Evolutionary conservation across 441 rosid species (phyloP).

Genomic region (Gossypium davidsonii): DNA sequence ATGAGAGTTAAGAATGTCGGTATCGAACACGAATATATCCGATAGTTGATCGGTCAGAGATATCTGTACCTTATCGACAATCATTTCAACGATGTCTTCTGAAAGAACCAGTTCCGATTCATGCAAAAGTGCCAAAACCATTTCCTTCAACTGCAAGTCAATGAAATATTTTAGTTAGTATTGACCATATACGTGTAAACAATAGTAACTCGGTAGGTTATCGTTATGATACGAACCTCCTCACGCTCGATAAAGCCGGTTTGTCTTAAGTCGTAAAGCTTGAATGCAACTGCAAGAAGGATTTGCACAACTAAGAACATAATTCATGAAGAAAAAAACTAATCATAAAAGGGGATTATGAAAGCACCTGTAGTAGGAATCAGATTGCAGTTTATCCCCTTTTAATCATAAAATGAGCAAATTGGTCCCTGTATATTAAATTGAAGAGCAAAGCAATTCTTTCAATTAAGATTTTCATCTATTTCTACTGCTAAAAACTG

Average conservation of each 20-base stretch:
- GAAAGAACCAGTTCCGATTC: conserved; percentile 72
- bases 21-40: not conserved
- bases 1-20: not conserved
- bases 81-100: conserved; percentile 56
- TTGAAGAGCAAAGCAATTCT: too few species aligned
- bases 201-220: not conserved
- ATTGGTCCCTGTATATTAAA: too few species aligned
- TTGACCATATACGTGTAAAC: not conserved
- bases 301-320: not conserved
- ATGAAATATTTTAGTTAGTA: not conserved
- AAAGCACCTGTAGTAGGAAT: too few species aligned
- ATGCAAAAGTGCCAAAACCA: conserved; percentile 80
- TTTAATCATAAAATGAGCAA: too few species aligned
- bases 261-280: conserved; percentile 67
- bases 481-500: too few species aligned
- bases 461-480: too few species aligned
- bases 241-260: conserved; percentile 84
- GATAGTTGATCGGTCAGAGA: not conserved
- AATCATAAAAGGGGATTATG: too few species aligned
- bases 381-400: too few species aligned
- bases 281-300: conserved; percentile 68
- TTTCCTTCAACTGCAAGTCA: conserved; percentile 58
- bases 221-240: conserved; percentile 46
- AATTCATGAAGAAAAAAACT: not conserved
- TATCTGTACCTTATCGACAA: conserved; percentile 59